Conservation (phyloP, 495 filamentous ascomycete species). For the Penicillium robsamsonii region DNA sequence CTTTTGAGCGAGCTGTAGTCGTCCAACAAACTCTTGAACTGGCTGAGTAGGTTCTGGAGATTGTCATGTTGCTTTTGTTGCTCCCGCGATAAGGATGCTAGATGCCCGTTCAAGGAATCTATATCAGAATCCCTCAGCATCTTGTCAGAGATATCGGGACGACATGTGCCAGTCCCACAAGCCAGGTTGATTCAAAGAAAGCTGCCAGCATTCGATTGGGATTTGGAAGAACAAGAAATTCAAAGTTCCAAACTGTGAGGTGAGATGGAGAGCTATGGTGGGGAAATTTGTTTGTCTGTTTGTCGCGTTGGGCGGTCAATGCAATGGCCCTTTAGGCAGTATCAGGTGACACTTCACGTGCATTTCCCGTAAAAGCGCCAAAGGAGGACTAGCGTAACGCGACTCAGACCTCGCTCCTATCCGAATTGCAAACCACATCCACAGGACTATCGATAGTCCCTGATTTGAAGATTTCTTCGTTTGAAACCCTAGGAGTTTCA, state of each 20-base stretch:
- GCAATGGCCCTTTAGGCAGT: neutral
- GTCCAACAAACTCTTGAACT: slow-evolving; percentile 44
- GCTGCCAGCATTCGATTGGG: slow-evolving; percentile 16
- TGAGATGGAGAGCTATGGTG: slow-evolving; percentile 3
- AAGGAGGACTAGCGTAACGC: neutral
- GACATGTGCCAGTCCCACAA: slow-evolving; percentile 26
- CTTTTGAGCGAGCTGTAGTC: slow-evolving; percentile 54
- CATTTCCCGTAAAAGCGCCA: neutral
- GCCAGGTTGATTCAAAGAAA: neutral
- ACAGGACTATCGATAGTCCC: neutral
- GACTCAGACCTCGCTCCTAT: neutral
- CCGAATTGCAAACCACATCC: neutral
- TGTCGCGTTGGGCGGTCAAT: slow-evolving; percentile 14
- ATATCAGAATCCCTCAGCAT: slow-evolving; percentile 45
- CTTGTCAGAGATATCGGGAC: slow-evolving; percentile 20
- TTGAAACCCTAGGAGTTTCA: neutral
- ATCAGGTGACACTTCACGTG: slow-evolving; percentile 14
- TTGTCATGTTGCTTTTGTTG: slow-evolving; percentile 37
- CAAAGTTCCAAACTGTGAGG: neutral
- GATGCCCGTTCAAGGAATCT: slow-evolving; percentile 29
- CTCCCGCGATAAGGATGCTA: slow-evolving; percentile 29
- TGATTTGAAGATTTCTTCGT: neutral
- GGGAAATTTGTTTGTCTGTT: slow-evolving; percentile 22
- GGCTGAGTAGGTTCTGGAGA: slow-evolving; percentile 35
- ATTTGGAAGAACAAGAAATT: neutral